These are phyloP conservation scores for Cyberlindnera samutprakarnensis DNA, from an alignment of 805 yeast genomes.

Conservation along the genomic window DNA sequence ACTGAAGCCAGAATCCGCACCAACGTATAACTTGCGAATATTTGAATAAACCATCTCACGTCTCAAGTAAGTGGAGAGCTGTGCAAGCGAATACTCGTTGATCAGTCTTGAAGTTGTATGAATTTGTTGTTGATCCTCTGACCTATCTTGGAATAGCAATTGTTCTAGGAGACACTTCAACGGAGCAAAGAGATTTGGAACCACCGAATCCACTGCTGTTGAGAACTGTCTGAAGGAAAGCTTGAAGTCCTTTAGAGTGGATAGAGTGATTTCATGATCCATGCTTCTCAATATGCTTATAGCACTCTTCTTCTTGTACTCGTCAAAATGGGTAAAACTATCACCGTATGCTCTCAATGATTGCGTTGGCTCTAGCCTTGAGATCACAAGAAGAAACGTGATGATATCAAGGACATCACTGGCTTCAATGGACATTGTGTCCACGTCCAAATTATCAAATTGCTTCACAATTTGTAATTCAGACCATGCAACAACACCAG, in stretches of 20 bases:
- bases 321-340: constrained; percentile 29
- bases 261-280: constrained; percentile 27
- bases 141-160: constrained; percentile 23
- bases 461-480: constrained; percentile 30
- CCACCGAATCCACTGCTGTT: constrained; percentile 23
- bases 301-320: constrained; percentile 39
- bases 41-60: constrained; percentile 36
- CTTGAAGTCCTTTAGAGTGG: constrained; percentile 13
- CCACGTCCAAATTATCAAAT: constrained; percentile 37
- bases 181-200: constrained; percentile 39
- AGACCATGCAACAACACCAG: constrained; percentile 18
- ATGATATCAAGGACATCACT: constrained; percentile 35
- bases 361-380: constrained; percentile 31
- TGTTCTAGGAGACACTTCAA: constrained; percentile 36
- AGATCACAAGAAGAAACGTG: constrained; percentile 40
- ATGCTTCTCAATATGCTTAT: constrained; percentile 41
- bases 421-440: constrained; percentile 31
- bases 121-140: constrained; percentile 5
- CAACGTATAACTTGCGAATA: constrained; percentile 58
- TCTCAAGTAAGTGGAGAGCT: constrained; percentile 32
- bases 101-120: constrained; percentile 30
- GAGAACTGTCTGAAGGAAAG: constrained; percentile 29
- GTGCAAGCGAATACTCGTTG: constrained; percentile 31
- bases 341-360: constrained; percentile 22
- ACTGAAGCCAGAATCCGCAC: constrained; percentile 76